Evolutionary conservation across 805 yeast species (phyloP).

Genomic region (Ogataea trehaloabstinens): DNA sequence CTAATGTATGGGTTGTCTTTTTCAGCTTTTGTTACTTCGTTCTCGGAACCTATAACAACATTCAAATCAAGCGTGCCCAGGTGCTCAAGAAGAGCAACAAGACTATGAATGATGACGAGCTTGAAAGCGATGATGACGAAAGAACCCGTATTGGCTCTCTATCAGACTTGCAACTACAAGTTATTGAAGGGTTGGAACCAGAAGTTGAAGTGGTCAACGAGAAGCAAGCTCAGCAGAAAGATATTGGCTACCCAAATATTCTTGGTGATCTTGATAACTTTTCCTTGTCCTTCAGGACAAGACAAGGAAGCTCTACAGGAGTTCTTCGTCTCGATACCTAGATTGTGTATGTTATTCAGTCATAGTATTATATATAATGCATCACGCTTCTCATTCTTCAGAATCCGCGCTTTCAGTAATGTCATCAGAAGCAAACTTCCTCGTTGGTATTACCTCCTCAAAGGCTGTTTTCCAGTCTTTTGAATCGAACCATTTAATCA

Average conservation of each 20-base stretch:
- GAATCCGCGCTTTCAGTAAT: conserved; percentile 1
- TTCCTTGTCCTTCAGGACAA: not conserved
- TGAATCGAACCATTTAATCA: conserved; percentile 75
- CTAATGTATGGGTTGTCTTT: conserved; percentile 64
- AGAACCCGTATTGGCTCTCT: conserved; percentile 5
- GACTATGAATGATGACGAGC: conserved; percentile 8
- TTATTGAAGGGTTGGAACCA: conserved; percentile 14
- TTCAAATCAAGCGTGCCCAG: conserved; percentile 41
- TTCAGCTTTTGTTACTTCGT: conserved; percentile 57
- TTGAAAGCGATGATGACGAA: conserved; percentile 4
- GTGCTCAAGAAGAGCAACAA: conserved; percentile 14
- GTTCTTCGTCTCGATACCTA: conserved; percentile 6
- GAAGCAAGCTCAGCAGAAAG: conserved; percentile 2
- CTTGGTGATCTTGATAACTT: not conserved
- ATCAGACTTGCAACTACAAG: conserved; percentile 10
- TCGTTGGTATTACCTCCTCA: conserved; percentile 79
- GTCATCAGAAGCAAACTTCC: conserved; percentile 47
- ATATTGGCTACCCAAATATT: not conserved
- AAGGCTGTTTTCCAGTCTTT: conserved; percentile 85
- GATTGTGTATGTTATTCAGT: not conserved
- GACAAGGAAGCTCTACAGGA: conserved; percentile 11
- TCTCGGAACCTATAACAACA: conserved; percentile 61
- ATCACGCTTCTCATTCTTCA: not conserved
- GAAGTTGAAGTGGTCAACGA: conserved; percentile 6
- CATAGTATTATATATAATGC: not conserved